These are phyloP conservation scores for Scopulariopsis brevicaulis DNA, from an alignment of 2,329 filamentous ascomycete genomes.

Conservation along the genomic window DNA sequence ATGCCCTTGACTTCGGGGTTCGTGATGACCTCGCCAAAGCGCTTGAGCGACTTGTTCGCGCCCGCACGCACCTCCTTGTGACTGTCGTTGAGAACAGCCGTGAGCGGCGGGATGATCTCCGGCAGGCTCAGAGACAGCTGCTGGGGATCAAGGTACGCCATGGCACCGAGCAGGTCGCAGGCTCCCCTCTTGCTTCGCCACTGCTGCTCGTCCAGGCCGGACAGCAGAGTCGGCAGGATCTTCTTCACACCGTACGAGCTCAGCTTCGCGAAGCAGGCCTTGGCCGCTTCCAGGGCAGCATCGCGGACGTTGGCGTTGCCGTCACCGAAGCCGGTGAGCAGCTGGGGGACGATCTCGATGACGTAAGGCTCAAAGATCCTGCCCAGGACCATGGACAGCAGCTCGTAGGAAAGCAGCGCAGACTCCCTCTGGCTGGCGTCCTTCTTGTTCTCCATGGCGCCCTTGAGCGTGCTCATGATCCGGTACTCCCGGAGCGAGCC, in stretches of 20 bases:
- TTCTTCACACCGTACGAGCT: conserved; percentile 95
- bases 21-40: conserved; percentile 95
- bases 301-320: conserved; percentile 81
- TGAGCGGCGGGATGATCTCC: conserved; percentile 93
- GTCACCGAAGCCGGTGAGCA: conserved; percentile 84
- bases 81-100: conserved; percentile 88
- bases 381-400: conserved; percentile 76
- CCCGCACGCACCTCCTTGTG: conserved; percentile 92
- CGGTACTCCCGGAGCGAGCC: conserved; percentile 72
- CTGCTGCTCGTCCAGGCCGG: conserved; percentile 87
- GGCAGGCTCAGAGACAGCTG: conserved; percentile 87
- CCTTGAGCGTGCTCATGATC: conserved; percentile 69
- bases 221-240: conserved; percentile 80
- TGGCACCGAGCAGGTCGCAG: conserved; percentile 90
- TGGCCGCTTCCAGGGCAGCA: conserved; percentile 83
- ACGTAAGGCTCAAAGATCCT: conserved; percentile 93
- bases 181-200: conserved; percentile 99
- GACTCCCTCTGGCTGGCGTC: conserved; percentile 82
- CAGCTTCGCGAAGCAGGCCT: conserved; percentile 84
- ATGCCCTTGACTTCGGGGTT: conserved; percentile 95
- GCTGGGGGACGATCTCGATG: conserved; percentile 85
- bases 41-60: conserved; percentile 91
- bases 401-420: conserved; percentile 79
- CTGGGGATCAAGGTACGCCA: conserved; percentile 96
- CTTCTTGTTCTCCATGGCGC: conserved; percentile 90